Evolutionary conservation across 1,139 yeast genomes (phyloP), one percentile per base, ranked within the genome.

Genomic region (Meyerozyma carpophila): DNA sequence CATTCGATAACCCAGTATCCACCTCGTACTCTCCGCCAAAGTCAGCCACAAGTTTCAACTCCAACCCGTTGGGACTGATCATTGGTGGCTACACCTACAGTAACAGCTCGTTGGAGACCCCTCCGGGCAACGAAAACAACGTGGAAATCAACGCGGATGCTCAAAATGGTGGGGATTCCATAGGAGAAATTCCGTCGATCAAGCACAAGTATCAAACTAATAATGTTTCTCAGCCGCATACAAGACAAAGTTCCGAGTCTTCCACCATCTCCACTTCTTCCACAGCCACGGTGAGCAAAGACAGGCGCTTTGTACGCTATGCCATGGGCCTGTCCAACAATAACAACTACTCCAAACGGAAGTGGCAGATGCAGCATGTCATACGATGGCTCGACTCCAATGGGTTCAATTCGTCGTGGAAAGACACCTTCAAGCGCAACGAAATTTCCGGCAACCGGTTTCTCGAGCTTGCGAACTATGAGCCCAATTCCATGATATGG

Each of bases 341-440:
- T 41, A 54, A 52, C 11, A 55, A 51, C 38, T 45, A 60, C 3
- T 54, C 65, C 13, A 56, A 56, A 13, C 58, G 55, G 41, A 47
- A 44, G n/a, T 89, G 97, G 97, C 79, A 84, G 5, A 68, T 79
- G 52, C 78, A 75, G 13, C 71, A 85, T 44, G 94, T 89, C 0
- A 47, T 75, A 1, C 59, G 65, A 39, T 90, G 96, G 95, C 69
- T 90, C 26, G 83, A 77, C 13, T 54, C 61, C 18, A 75, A 89
- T 57, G 74, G 77, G 29, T 90, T 90, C 61, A 85, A 86, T 49
- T 75, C 73, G 5, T 73, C 83, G 10, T 90, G 96, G 96, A 69
- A 75, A 27, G 78, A 72, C 9, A 75, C 83, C 9, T 85, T 89
- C 58, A 67, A 67, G 32, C 69, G 73, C 39, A 75, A 82, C 49